Evolutionary conservation across 305 asterid species (phyloP), one percentile per base, ranked within the genome.

Genomic region (Fraxinus baroniana): DNA sequence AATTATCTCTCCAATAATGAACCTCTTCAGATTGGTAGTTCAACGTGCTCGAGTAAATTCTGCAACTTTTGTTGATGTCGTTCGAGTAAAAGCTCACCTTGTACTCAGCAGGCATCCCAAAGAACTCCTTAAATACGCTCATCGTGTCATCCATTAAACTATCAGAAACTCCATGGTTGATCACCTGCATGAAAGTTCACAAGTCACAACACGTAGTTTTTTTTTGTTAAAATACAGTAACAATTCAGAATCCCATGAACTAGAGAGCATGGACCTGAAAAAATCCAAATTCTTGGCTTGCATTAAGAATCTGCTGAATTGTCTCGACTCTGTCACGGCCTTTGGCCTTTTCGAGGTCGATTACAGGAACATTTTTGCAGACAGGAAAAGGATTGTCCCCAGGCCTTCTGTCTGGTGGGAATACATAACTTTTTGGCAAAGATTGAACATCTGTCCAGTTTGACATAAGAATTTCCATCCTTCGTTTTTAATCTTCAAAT

Each of bases 1-100:
- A 84, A 71, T 89, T 91, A 57, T 94, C 98, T 84, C 93, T 90
- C 98, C 98, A 92, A 41, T 80, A 87, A 78, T 91, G 96, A 62
- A 88, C 33, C 4, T 92, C 88, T 81, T 90, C 98, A 0, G 57
- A 78, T 6, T 88, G 85, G n/a, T 94, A 90, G 75, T 89, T 85
- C 64, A 87, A 13, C 3, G 91, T 85, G 90, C 97, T 91, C 0
- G 94, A 85, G 84, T 79, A 90, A 5, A 94, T 74, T 80, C 94
- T 90, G 84, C 91, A 89, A 7, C 82, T 88, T 57, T 46, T 81
- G 3, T 2, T 77, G 0, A 81, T 55, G 39, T 86, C 94, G 0
- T 62, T 86, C 0, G 93, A 89, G 57, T 86, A 89, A 62, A 89
- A 86, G 2, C 72, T 62, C 1, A 87, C 82, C 84, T 92, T 90